Base-by-base conservation (phyloP, 257 asterid genomes). In the Leonotis leonurus region DNA sequence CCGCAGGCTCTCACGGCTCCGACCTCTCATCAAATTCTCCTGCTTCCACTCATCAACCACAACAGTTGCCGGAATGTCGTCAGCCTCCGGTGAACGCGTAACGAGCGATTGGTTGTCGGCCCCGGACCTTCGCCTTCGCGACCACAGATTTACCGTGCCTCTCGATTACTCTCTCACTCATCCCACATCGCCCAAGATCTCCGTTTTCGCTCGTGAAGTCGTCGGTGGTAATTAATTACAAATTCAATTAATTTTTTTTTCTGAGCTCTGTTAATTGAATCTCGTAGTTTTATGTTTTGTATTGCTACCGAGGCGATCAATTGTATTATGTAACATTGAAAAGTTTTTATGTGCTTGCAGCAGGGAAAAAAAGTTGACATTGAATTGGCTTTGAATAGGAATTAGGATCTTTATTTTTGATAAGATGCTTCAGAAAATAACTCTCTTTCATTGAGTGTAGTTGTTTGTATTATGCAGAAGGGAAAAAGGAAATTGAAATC, bases 111-210 rank as follows among this genome's bases (percentile, higher is more conserved):
- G 98, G 98, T 90, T 68, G 76, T 87, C 94, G 9, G 89, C 82
- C 54, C 98, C 96, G 75, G 98, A 88, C 24, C 88, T 90, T 75
- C 93, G 94, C 7, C 84, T 90, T 37, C 83, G 98, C 6, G 86
- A 90, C 80, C 96, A 90, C 69, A 71, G 78, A 16, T 90, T 90
- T 85, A 79, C 78, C 43, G 86, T 83, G n/a, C 96, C 98, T 24
- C 94, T 90, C 30, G 91, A 88, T 56, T 77, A 87, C 70, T 80
- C 97, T 11, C 20, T 36, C 49, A 41, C 39, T 56, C 68, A 52
- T 14, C 12, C 43, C 40, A 25, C 75, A 52, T 72, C 86, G 3
- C 69, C 88, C 12, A 82, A 73, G 70, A 85, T 90, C 73, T 73
- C 91, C 16, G 69, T 90, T 66, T 90, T 90, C 63, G 94, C 79